Base-by-base conservation (phyloP, 129 eudicot species). In the Solidago caesia region DNA sequence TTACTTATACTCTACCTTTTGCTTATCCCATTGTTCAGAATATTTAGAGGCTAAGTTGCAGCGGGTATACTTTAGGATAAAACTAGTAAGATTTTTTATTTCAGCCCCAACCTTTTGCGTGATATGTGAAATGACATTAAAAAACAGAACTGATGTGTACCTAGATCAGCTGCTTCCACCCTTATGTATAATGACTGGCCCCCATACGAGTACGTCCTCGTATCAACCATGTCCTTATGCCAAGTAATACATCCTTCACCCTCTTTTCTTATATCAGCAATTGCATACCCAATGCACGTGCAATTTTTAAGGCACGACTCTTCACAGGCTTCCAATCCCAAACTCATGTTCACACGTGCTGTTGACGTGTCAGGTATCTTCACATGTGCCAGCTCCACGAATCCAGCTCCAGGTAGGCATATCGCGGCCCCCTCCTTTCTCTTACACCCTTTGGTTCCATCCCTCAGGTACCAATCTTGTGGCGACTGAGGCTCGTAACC, bases 101-200 rank as follows among this genome's bases (percentile, higher is more conserved):
- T n/a, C n/a, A n/a, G n/a, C n/a, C n/a, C n/a, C n/a, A n/a, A n/a
- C n/a, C n/a, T n/a, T n/a, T 29, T 29, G 2, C 39, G 39, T 29
- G 39, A 29, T 53, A 9, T 7, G 4, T 11, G 10, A 53, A 53
- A 53, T 16, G 44, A 42, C 44, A 33, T 10, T 16, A 77, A 27
- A 70, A 21, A 64, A 53, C 39, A 45, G 68, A 33, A 74, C 11
- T 65, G 21, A 73, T 25, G 45, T 64, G 45, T 85, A 88, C 89
- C 92, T 72, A 85, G 80, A 55, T 77, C 85, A 45, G 56, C 8
- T 29, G 86, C 82, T 71, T 85, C 86, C 46, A 85, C 87, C 49
- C 92, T 79, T 0, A 88, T 16, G 64, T 74, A 88, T n/a, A 88
- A 70, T 59, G 81, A 84, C 15, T 85, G 90, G 63, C 88, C 93